Evolutionary conservation across 2,329 filamentous ascomycete species (phyloP).

Genomic region (Colletotrichum sp.): DNA sequence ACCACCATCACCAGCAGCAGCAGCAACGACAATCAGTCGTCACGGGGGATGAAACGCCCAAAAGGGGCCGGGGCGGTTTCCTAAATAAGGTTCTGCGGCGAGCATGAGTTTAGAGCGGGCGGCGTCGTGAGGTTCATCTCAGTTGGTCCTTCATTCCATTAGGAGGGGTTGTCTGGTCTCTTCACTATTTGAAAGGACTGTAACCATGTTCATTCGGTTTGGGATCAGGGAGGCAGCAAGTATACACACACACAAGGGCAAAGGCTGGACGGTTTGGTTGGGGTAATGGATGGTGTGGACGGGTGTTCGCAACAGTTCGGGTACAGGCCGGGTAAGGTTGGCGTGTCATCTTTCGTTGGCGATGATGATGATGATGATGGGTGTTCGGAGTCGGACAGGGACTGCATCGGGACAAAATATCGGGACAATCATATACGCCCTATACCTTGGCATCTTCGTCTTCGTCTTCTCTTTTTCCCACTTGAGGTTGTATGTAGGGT

Average conservation of each 20-base stretch:
- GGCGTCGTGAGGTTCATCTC: background rate
- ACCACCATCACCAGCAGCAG: background rate
- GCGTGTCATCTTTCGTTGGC: background rate
- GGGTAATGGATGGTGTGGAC: background rate
- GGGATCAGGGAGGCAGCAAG: background rate
- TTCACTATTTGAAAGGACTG: background rate
- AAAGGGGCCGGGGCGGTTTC: constrained; percentile 33
- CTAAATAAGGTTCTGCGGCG: constrained; percentile 42
- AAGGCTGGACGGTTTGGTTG: background rate
- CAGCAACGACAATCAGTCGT: background rate
- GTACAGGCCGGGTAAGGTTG: background rate
- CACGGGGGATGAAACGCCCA: constrained; percentile 22
- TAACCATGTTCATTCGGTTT: background rate
- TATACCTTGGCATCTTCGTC: background rate
- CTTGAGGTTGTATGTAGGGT: background rate
- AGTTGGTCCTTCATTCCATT: background rate
- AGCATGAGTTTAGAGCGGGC: constrained; percentile 15
- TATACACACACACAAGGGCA: background rate
- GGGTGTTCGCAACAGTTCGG: background rate
- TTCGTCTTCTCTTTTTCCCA: background rate
- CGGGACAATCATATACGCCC: background rate
- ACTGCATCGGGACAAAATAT: background rate
- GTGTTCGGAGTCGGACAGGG: background rate
- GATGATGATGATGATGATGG: background rate
- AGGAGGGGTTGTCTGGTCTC: background rate